Evolutionary conservation across 2,329 filamentous ascomycete species (phyloP).

Genomic region (Fusarium brachygibbosum): DNA sequence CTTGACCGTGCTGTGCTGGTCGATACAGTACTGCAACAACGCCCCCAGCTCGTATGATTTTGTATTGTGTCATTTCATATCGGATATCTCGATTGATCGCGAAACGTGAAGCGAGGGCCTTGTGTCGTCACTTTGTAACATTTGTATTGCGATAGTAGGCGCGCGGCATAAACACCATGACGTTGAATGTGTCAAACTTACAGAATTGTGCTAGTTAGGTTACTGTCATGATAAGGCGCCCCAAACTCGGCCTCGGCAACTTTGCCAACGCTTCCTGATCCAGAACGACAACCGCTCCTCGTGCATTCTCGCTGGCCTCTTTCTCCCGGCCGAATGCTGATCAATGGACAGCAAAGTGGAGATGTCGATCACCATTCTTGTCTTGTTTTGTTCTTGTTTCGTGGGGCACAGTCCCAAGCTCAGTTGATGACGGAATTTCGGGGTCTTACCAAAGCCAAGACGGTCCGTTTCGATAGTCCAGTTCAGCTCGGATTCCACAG

Average conservation of each 20-base stretch:
- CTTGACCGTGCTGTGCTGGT: slow-evolving; percentile 27
- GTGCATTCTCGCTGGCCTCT: slow-evolving; percentile 7
- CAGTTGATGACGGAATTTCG: slow-evolving; percentile 36
- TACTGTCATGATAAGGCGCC: not conserved
- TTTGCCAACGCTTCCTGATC: slow-evolving; percentile 22
- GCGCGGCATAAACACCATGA: slow-evolving; percentile 37
- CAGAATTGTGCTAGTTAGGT: not conserved
- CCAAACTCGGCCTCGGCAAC: slow-evolving; percentile 25
- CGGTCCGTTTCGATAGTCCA: slow-evolving; percentile 12
- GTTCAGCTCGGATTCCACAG: not conserved
- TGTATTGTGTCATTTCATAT: slow-evolving; percentile 2
- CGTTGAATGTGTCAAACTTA: slow-evolving; percentile 5
- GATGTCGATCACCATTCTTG: slow-evolving; percentile 30
- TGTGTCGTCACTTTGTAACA: slow-evolving; percentile 24
- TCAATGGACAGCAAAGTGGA: slow-evolving; percentile 26
- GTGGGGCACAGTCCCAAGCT: slow-evolving; percentile 3
- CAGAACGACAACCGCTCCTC: slow-evolving; percentile 18
- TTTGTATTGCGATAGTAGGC: slow-evolving; percentile 18
- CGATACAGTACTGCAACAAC: slow-evolving; percentile 21
- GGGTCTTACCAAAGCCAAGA: slow-evolving; percentile 13
- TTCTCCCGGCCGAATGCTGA: slow-evolving; percentile 27
- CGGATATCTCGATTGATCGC: slow-evolving; percentile 17
- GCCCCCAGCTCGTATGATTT: slow-evolving; percentile 20
- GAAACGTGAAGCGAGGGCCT: not conserved
- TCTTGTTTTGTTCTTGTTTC: slow-evolving; percentile 16